These are phyloP conservation scores for Drechslerella dactyloides DNA, from an alignment of 2,329 filamentous ascomycete genomes.

Conservation along the genomic window DNA sequence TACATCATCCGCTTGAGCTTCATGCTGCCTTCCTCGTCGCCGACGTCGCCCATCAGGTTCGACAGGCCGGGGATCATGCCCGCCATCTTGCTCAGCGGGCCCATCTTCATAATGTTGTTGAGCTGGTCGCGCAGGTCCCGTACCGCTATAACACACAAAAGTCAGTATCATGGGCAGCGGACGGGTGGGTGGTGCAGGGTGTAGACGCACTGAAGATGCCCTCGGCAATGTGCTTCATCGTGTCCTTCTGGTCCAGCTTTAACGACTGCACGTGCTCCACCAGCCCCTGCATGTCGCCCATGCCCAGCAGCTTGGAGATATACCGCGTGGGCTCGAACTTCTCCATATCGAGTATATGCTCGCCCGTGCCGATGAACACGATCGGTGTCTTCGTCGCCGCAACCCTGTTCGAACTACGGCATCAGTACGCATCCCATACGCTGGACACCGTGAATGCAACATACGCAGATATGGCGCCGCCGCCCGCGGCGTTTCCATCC, in stretches of 20 bases:
- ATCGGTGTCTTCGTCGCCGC: conserved; percentile 96
- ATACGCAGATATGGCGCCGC: conserved; percentile 88
- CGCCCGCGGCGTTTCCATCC: conserved; percentile 91
- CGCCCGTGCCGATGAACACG: conserved; percentile 95
- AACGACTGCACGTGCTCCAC: conserved; percentile 96
- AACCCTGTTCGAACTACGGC: conserved; percentile 61
- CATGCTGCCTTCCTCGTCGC: conserved; percentile 91
- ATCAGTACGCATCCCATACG: background rate
- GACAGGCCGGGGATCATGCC: conserved; percentile 97
- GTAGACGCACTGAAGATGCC: conserved; percentile 72
- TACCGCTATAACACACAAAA: conserved; percentile 65
- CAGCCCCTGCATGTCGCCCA: conserved; percentile 94
- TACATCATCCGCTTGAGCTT: conserved; percentile 99
- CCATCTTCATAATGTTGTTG: conserved; percentile 99
- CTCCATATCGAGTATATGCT: conserved; percentile 95
- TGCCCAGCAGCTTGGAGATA: conserved; percentile 89
- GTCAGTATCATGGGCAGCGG: background rate
- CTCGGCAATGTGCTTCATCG: conserved; percentile 97
- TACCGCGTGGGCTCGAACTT: conserved; percentile 91
- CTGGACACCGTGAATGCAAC: background rate
- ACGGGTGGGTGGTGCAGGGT: background rate
- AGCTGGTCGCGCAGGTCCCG: conserved; percentile 94
- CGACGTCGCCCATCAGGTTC: conserved; percentile 92
- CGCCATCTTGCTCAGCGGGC: conserved; percentile 93
- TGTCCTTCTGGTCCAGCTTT: conserved; percentile 96